phyloP scores from a whole-genome alignment of 2,329 filamentous ascomycete genomes.

The Aquanectria penicillioides region DNA sequence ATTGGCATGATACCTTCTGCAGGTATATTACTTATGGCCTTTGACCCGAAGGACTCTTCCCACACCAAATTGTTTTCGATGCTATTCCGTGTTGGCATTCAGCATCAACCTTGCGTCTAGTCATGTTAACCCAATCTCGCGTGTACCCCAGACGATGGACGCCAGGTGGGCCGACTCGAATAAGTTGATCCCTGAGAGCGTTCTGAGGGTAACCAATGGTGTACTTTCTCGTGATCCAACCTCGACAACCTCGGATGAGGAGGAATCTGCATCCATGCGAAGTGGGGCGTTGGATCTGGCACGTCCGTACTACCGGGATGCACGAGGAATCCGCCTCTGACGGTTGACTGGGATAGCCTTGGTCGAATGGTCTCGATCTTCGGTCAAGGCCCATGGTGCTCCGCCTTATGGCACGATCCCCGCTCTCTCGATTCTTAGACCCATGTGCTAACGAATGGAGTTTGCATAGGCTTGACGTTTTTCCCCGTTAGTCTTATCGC shows the following conservation, averaged over 20 bases:
- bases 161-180: not conserved
- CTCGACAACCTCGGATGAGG: slow-evolving; percentile 31
- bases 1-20: too few relatives aligned
- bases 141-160: slow-evolving; percentile 16
- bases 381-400: slow-evolving; percentile 24
- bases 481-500: slow-evolving; percentile 38
- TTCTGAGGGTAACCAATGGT: slow-evolving; percentile 22
- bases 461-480: slow-evolving; percentile 40
- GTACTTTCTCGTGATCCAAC: slow-evolving; percentile 20
- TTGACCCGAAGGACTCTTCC: not conserved
- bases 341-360: slow-evolving; percentile 28
- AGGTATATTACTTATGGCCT: not conserved
- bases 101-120: slow-evolving; percentile 22
- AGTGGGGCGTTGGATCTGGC: slow-evolving; percentile 36
- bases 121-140: slow-evolving; percentile 22
- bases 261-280: slow-evolving; percentile 28
- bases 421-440: slow-evolving; percentile 30
- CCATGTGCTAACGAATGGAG: slow-evolving; percentile 34
- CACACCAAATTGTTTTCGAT: not conserved
- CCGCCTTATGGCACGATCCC: slow-evolving; percentile 43
- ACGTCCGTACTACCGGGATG: slow-evolving; percentile 40
- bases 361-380: slow-evolving; percentile 42
- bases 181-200: slow-evolving; percentile 1
- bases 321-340: slow-evolving; percentile 30
- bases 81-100: slow-evolving; percentile 16